Base-by-base conservation (phyloP, 768 basidiomycete genomes). In the Lactarius indigo region DNA sequence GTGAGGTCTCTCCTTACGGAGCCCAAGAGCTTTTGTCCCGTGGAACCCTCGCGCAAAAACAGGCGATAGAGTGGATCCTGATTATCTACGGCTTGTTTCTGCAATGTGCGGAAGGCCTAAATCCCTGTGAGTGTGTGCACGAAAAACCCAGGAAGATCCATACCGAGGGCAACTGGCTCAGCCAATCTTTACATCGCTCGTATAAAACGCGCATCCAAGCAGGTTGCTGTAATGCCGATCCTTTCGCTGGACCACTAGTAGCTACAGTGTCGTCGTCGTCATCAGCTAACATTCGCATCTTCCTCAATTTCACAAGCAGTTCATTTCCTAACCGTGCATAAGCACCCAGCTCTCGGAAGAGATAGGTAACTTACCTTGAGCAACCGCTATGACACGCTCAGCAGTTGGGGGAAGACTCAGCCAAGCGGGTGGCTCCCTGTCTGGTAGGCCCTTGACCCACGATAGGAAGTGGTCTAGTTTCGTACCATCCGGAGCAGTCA, bases 371-470 rank as follows among this genome's bases (percentile, higher is more conserved):
- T 69, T 73, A 94, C 96, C 96, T 84, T 96, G 92, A 1, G 90
- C 90, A 55, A 92, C 76, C 13, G 96, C 95, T 70, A 98, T 96
- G 52, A 97, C 88, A 39, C 89, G 86, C 74, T 98, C 96, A 44
- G 96, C 95, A 26, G 92, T 91, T 0, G 91, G 90, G 17, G 96
- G 96, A 20, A 99, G 83, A 73, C 92, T 92, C 57, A 98, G 82
- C 96, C 96, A 98, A 39, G 92, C 87, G 1, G 95, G 95, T 2
- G 95, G 95, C 74, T 97, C 94, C 39, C 91, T 87, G 72, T 97
- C 96, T 0, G 97, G 96, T 33, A 99, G 78, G 28, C 83, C 83
- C 73, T 90, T 86, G 9, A 94, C 92, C 97, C 96, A 99, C 17
- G 84, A 80, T 64, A 96, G 71, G 85, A 96, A 99, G 71, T 94